Base-by-base conservation (phyloP, 306 rosid species). In the Styphnolobium japonicum region DNA sequence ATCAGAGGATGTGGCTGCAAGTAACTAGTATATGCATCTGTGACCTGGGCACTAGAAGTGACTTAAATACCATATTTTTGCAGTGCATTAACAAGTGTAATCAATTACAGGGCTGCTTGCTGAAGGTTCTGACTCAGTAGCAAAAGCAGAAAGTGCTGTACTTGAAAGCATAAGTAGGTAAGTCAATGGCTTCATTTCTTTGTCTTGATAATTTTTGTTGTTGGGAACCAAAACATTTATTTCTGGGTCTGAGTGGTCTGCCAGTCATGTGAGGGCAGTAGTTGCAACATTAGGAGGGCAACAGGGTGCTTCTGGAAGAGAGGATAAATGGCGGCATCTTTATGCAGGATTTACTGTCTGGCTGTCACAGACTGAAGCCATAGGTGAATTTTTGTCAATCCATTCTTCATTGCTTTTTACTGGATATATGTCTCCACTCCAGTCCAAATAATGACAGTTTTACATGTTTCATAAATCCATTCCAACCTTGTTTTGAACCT, bases 101-200 rank as follows among this genome's bases (percentile, higher is more conserved):
- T 86, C 81, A 68, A 82, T 89, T 87, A 83, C 90, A 95, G 98
- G 94, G 94, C 80, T 77, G 60, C 92, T 87, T 69, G 83, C 91
- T 62, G 97, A 93, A 82, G 98, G 98, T 40, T 70, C 86, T 22
- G 87, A 91, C 64, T 86, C 96, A 52, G 89, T 95, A 73, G 92
- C 91, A 21, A 83, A 90, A 81, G 97, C 89, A 74, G 99, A 95
- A 90, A 84, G 88, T 52, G n/a, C 85, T 58, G 75, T 93, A 70
- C 86, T 95, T 69, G 93, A 95, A 84, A 93, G 98, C 90, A 83
- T 91, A 87, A 91, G 98, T 82, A 90, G 98, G 98, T 90, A 85
- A 67, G 82, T 70, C 82, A 45, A 73, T 71, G 29, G 27, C 52
- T 79, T 61, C 4, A 27, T 64, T 45, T 61, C 43, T 3, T 53